Conservation (phyloP, 148 eudicot genomes). For the Pharnaceum exiguum region DNA sequence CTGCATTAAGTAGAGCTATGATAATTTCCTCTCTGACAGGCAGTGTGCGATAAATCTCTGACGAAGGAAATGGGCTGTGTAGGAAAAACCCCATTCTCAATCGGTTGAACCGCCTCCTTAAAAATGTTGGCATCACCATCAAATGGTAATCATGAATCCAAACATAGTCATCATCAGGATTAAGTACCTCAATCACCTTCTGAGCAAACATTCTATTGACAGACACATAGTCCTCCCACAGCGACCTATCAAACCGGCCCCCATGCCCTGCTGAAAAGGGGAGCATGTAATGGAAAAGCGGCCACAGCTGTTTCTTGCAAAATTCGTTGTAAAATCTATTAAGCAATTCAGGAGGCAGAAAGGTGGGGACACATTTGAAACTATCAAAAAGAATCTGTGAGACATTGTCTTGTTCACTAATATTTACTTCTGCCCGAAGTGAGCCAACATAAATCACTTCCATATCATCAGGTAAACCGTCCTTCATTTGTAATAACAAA, state of each 20-base stretch:
- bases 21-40: constrained; percentile 43
- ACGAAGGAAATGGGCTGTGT: constrained; percentile 41
- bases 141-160: constrained; percentile 49
- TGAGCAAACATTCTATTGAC: constrained; percentile 39
- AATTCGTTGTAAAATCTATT: constrained; percentile 34
- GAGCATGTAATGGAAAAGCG: constrained; percentile 44
- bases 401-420: constrained; percentile 37
- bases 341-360: constrained; percentile 24
- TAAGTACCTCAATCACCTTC: constrained; percentile 40
- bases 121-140: constrained; percentile 40
- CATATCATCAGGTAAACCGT: constrained; percentile 39
- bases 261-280: constrained; percentile 34
- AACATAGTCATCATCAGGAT: constrained; percentile 39
- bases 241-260: constrained; percentile 38
- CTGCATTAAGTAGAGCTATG: constrained; percentile 40
- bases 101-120: constrained; percentile 35
- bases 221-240: constrained; percentile 48
- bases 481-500: constrained; percentile 33
- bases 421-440: constrained; percentile 29
- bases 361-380: constrained; percentile 40
- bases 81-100: constrained; percentile 48
- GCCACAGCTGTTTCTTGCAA: constrained; percentile 47
- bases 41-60: constrained; percentile 36
- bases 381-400: constrained; percentile 33
- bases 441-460: constrained; percentile 43